Percentiles rank a stretch among this genome's conserved stretches.
These are phyloP conservation scores for Penicillium aurantiogriseum DNA, from an alignment of 2,329 filamentous ascomycete genomes.

Conservation along the genomic window DNA sequence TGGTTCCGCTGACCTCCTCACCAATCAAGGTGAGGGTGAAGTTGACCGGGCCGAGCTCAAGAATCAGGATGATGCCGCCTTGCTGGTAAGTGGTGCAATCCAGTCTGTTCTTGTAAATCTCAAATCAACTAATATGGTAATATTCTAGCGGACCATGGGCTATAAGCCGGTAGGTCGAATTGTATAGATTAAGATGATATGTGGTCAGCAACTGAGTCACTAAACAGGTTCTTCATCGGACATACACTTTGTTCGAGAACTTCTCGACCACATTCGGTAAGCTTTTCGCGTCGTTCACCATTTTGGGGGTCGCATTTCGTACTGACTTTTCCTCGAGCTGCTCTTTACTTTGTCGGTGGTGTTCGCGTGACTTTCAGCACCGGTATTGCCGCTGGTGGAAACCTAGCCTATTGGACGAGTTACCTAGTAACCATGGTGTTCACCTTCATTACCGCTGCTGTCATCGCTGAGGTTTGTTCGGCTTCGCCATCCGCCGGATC, in stretches of 20 bases:
- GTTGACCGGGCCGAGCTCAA: conserved; percentile 26
- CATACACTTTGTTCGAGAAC: conserved; percentile 58
- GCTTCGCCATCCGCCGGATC: conserved; percentile 59
- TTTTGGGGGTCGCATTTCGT: background rate
- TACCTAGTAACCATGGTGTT: conserved; percentile 61
- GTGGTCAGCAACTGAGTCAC: conserved; percentile 13
- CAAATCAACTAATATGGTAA: conserved; percentile 15
- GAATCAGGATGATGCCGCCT: conserved; percentile 37
- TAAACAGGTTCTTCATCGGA: conserved; percentile 54
- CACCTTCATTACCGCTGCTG: conserved; percentile 60
- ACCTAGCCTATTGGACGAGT: conserved; percentile 62
- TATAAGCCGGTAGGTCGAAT: conserved; percentile 54
- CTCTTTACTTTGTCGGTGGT: conserved; percentile 61
- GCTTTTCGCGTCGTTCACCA: conserved; percentile 3
- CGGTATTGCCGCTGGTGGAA: conserved; percentile 60
- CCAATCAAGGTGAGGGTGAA: conserved; percentile 22
- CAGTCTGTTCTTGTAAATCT: background rate
- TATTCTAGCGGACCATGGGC: conserved; percentile 49
- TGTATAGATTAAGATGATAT: background rate
- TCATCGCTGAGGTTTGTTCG: conserved; percentile 61
- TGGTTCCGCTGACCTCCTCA: conserved; percentile 23
- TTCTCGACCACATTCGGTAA: conserved; percentile 60
- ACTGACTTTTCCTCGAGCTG: conserved; percentile 42
- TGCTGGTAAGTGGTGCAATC: conserved; percentile 32
- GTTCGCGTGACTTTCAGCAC: conserved; percentile 63